phyloP scores from a whole-genome alignment of 2,329 filamentous ascomycete species.

The Xylariaceae sp. region DNA sequence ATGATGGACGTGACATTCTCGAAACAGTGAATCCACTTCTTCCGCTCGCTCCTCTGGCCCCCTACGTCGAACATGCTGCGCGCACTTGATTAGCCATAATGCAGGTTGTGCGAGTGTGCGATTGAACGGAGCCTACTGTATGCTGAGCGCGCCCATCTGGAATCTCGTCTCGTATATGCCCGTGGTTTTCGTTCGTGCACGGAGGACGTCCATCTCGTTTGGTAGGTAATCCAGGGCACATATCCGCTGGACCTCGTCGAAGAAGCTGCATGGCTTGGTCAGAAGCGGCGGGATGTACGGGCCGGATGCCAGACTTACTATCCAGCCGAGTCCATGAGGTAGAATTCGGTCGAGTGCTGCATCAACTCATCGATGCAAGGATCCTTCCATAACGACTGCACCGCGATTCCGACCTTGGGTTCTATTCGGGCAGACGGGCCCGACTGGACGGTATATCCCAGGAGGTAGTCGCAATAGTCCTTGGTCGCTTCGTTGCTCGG shows the following conservation, averaged over 20 bases:
- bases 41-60: conserved; percentile 91
- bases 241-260: conserved; percentile 86
- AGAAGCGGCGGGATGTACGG: conserved; percentile 13
- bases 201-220: conserved; percentile 88
- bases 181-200: conserved; percentile 95
- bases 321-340: conserved; percentile 97
- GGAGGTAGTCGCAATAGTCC: conserved; percentile 71
- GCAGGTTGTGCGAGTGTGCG: too few relatives aligned
- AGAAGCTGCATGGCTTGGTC: conserved; percentile 67
- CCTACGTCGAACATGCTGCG: conserved; percentile 97
- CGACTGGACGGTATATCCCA: conserved; percentile 84
- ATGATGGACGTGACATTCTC: conserved; percentile 99
- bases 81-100: conserved; percentile 3
- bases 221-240: conserved; percentile 80
- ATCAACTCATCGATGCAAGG: conserved; percentile 75
- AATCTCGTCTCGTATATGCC: conserved; percentile 99
- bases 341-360: conserved; percentile 96
- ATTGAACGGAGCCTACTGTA: conserved; percentile 96
- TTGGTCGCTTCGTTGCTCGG: conserved; percentile 66
- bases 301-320: conserved; percentile 54
- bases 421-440: conserved; percentile 85
- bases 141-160: conserved; percentile 96
- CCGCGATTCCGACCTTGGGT: conserved; percentile 71
- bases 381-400: conserved; percentile 86
- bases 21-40: conserved; percentile 99